Conservation (phyloP, 495 filamentous ascomycete genomes). For the Penicillium robsamsonii region DNA sequence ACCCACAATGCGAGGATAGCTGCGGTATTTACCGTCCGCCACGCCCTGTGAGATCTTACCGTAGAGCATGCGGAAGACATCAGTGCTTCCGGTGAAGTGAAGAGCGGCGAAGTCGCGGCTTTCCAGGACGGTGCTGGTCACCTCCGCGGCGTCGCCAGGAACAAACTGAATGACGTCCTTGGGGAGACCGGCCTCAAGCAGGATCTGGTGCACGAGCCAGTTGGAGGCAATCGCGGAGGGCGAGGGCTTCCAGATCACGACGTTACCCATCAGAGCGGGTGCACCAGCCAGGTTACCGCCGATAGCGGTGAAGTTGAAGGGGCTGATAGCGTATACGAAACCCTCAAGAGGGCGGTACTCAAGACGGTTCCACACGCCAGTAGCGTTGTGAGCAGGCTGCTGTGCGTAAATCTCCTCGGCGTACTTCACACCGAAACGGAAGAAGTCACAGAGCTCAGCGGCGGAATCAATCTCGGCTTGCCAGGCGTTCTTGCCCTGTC, state of each 20-base stretch:
- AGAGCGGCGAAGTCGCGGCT: constrained; percentile 73
- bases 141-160: constrained; percentile 73
- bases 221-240: constrained; percentile 73
- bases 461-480: constrained; percentile 96
- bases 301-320: constrained; percentile 90
- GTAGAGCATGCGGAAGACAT: constrained; percentile 78
- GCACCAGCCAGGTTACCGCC: constrained; percentile 74
- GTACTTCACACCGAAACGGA: constrained; percentile 82
- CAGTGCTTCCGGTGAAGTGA: constrained; percentile 80
- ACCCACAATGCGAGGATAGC: constrained; percentile 79
- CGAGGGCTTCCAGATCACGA: constrained; percentile 85
- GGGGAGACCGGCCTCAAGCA: constrained; percentile 78
- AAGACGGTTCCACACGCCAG: constrained; percentile 79
- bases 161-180: constrained; percentile 81
- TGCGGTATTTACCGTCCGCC: constrained; percentile 66
- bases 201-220: constrained; percentile 77
- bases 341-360: constrained; percentile 83
- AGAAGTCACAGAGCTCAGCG: constrained; percentile 87
- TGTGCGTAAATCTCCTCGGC: constrained; percentile 83
- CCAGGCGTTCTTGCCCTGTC: constrained; percentile 95
- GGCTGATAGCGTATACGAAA: constrained; percentile 82
- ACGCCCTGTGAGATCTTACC: constrained; percentile 72
- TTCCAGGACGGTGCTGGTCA: constrained; percentile 67
- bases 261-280: constrained; percentile 79
- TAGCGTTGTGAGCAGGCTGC: constrained; percentile 73